A percentile compares a stretch with the other conserved stretches of the same genome.
Evolutionary conservation across 2,329 filamentous ascomycete species (phyloP).

Genomic region (Colletotrichum musicola): DNA sequence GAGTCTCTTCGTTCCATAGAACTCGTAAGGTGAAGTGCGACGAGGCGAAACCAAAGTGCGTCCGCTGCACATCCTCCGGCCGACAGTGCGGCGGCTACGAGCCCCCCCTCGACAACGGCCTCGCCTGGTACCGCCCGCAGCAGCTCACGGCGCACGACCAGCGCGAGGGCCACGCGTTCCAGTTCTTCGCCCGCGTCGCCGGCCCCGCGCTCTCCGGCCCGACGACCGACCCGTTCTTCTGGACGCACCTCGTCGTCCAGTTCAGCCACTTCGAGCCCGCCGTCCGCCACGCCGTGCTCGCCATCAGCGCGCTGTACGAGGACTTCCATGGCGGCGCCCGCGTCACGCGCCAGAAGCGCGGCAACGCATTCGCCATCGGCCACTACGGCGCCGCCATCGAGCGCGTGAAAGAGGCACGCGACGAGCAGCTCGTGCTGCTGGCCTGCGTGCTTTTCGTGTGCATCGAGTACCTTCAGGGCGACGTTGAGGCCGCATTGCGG

Average conservation of each 20-base stretch:
- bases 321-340: slow-evolving; percentile 33
- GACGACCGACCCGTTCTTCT: slow-evolving; percentile 49
- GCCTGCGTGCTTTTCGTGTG: slow-evolving; percentile 65
- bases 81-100: slow-evolving; percentile 49
- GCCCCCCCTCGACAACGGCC: slow-evolving; percentile 25
- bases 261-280: slow-evolving; percentile 59
- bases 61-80: slow-evolving; percentile 66
- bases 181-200: slow-evolving; percentile 37
- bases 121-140: slow-evolving; percentile 38
- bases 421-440: slow-evolving; percentile 50
- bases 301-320: slow-evolving; percentile 62
- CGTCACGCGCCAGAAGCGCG: slow-evolving; percentile 28
- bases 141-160: slow-evolving; percentile 38
- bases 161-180: slow-evolving; percentile 40
- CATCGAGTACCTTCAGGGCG: slow-evolving; percentile 65
- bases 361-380: slow-evolving; percentile 41
- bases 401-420: slow-evolving; percentile 44
- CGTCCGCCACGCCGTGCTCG: slow-evolving; percentile 62
- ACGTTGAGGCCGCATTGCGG: slow-evolving; percentile 51
- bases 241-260: slow-evolving; percentile 60
- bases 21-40: slow-evolving; percentile 69
- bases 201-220: slow-evolving; percentile 35
- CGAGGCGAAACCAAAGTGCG: slow-evolving; percentile 65
- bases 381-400: slow-evolving; percentile 46
- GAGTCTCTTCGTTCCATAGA: slow-evolving; percentile 47